phyloP scores from a whole-genome alignment of 345 rosid species.

The Ceriops zippeliana region DNA sequence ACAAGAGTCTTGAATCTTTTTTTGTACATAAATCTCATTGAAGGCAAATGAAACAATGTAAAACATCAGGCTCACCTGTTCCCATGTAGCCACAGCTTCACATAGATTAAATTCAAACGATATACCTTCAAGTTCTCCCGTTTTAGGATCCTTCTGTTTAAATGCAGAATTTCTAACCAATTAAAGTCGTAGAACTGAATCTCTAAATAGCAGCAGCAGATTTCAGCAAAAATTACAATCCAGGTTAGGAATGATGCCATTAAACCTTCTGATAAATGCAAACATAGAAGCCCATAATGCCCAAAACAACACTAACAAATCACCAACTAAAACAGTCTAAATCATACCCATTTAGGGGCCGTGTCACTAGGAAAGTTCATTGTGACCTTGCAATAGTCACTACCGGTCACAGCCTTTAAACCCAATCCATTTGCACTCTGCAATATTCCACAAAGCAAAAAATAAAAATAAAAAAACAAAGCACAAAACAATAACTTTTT shows the following conservation, averaged over 20 bases:
- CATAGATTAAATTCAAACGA: constrained; percentile 77
- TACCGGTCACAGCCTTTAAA: constrained; percentile 54
- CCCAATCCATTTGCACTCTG: constrained; percentile 92
- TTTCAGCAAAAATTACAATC: neutral
- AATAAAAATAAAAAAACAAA: neutral
- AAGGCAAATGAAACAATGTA: no score
- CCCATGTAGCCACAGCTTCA: constrained; percentile 97
- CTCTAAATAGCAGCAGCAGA: neutral
- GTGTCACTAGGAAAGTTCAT: constrained; percentile 72
- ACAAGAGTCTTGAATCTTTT: no score
- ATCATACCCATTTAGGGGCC: constrained; percentile 78
- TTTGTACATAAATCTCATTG: neutral
- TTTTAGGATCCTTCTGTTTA: constrained; percentile 78
- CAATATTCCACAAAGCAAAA: constrained; percentile 22
- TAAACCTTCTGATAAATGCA: no score
- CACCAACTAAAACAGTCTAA: neutral
- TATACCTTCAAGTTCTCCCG: constrained; percentile 77
- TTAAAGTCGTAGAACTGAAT: neutral
- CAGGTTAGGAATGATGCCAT: no score
- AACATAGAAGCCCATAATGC: neutral
- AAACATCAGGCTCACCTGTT: constrained; percentile 43
- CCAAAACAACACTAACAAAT: neutral
- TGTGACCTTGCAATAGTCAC: constrained; percentile 58
- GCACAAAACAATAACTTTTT: neutral
- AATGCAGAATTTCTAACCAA: constrained; percentile 1